phyloP scores from a whole-genome alignment of 73 alveolate species.

The Symbiodinium pilosum region DNA sequence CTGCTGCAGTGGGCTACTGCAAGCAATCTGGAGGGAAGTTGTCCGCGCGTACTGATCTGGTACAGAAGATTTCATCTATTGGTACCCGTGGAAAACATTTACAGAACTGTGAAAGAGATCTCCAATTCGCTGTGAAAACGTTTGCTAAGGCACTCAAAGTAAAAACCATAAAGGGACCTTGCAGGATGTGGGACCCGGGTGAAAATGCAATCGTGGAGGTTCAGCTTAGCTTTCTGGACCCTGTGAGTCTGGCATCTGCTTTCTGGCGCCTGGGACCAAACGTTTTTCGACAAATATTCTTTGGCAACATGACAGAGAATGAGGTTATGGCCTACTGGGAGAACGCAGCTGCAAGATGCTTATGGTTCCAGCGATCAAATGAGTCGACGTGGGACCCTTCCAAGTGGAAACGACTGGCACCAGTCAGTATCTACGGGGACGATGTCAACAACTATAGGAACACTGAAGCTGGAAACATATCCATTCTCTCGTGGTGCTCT shows the following conservation, averaged over 20 bases:
- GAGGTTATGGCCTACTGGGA: neutral
- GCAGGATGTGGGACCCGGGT: slow-evolving; percentile 11
- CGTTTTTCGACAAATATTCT: neutral
- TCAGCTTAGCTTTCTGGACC: neutral
- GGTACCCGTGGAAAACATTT: neutral
- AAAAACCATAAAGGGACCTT: neutral
- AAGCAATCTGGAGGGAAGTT: neutral
- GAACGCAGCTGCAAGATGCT: neutral
- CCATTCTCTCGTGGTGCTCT: neutral
- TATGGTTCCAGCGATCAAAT: neutral
- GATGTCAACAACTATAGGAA: neutral
- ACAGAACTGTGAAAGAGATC: slow-evolving; percentile 20
- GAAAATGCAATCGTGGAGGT: neutral
- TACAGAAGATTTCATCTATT: too few species aligned
- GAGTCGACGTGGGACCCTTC: neutral
- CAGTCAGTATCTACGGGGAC: slow-evolving; percentile 1
- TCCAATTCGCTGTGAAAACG: neutral
- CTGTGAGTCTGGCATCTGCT: neutral
- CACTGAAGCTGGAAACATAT: neutral
- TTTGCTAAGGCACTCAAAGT: neutral
- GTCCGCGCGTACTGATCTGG: neutral
- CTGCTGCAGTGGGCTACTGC: neutral
- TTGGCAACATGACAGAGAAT: neutral
- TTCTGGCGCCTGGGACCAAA: neutral
- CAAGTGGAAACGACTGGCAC: neutral